Base-by-base conservation (phyloP, 345 rosid species). In the Sisymbrium altissimum region DNA sequence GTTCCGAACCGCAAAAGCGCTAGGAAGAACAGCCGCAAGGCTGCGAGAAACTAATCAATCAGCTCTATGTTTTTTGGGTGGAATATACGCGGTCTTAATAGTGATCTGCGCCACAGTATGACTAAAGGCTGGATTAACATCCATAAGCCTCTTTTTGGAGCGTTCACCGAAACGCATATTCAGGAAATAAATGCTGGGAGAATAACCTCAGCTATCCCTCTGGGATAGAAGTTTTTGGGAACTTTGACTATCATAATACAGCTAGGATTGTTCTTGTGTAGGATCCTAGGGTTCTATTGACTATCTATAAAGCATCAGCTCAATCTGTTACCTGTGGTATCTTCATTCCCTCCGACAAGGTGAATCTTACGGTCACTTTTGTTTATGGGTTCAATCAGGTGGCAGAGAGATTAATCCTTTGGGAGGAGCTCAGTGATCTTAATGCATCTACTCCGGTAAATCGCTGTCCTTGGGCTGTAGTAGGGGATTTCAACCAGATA, bases 1-100 rank as follows among this genome's bases (percentile, higher is more conserved):
- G 55, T 49, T 4, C 0, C 3, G 0, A 0, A 1, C 55, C 1
- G n/a, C 25, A n/a, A n/a, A n/a, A n/a, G n/a, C n/a, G n/a, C n/a
- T n/a, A n/a, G n/a, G 54, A 49, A 21, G 55, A 49, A n/a, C 10
- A 6, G 55, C 30, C 30, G 55, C 0, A 49, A 21, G 55, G 45
- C 7, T 2, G 9, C 14, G 5, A 5, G 5, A 10, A 8, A 9
- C 0, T 9, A 19, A 21, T 10, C 3, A 10, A 39, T 4, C 10
- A 3, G 0, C 1, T 10, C 25, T 23, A 23, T 49, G 45, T 14
- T 49, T 49, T 49, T 49, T 49, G 54, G 7, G 55, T 49, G 55
- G 30, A 49, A 49, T 5, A 12, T 49, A 3, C 10, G 30, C 8
- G 38, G 36, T 1, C 19, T 54, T 0, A 29, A 29, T 8, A 54